These are phyloP conservation scores for Lepidium africanum DNA, from an alignment of 345 rosid genomes.

Conservation along the genomic window DNA sequence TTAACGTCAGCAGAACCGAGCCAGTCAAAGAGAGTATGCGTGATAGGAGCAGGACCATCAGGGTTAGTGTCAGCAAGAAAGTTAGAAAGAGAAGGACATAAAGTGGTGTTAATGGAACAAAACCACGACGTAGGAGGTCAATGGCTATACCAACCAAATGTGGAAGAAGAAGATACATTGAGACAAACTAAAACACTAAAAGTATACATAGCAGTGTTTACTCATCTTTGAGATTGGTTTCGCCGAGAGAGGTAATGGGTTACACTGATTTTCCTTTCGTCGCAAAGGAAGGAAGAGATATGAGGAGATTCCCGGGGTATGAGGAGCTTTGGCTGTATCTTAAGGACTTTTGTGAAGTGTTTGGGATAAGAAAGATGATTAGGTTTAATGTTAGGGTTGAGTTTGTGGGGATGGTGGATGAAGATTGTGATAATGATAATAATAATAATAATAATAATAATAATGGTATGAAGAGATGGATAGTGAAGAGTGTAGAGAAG, in stretches of 20 bases:
- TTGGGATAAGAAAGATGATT: slow-evolving; percentile 59
- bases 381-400: slow-evolving; percentile 74
- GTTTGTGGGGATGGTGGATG: slow-evolving; percentile 43
- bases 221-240: slow-evolving; percentile 49
- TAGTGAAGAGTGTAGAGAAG: slow-evolving; percentile 50
- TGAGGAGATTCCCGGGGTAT: slow-evolving; percentile 79
- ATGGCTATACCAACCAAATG: slow-evolving; percentile 63
- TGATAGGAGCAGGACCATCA: slow-evolving; percentile 85
- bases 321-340: slow-evolving; percentile 72
- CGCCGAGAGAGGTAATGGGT: slow-evolving; percentile 88
- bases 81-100: slow-evolving; percentile 68
- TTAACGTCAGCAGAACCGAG: slow-evolving; percentile 7
- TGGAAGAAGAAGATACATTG: slow-evolving; percentile 46
- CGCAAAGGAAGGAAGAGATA: slow-evolving; percentile 55
- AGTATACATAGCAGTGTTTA: slow-evolving; percentile 83
- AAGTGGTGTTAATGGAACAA: slow-evolving; percentile 64
- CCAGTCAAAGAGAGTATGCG: slow-evolving; percentile 47
- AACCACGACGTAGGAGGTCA: slow-evolving; percentile 83
- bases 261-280: slow-evolving; percentile 73
- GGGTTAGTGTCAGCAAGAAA: slow-evolving; percentile 84
- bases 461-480: slow-evolving; percentile 54
- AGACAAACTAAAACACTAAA: slow-evolving; percentile 34
- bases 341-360: slow-evolving; percentile 55
- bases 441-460: slow-evolving; percentile 20
- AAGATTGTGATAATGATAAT: slow-evolving; percentile 30